Conservation (phyloP, 139 green algal genomes). For the Chlorella vulgaris region DNA sequence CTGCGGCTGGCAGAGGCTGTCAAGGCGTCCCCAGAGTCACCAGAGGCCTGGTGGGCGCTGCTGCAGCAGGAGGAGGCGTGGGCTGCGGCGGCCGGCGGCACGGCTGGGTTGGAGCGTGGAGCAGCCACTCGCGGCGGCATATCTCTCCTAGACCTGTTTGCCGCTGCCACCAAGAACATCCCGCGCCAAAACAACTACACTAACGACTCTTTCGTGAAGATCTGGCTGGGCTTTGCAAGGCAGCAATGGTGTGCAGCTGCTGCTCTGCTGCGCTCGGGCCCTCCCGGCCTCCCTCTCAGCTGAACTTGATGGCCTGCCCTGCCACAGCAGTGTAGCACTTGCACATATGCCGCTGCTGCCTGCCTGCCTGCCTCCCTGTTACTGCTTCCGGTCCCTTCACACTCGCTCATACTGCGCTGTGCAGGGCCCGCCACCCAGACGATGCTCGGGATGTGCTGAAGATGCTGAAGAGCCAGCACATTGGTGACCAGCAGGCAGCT, state of each 20-base stretch:
- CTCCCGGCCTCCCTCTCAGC: too few species aligned
- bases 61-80: constrained; percentile 57
- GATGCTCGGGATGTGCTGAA: constrained; percentile 90
- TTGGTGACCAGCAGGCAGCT: constrained; percentile 57
- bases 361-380: neutral
- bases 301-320: too few species aligned
- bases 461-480: constrained; percentile 77
- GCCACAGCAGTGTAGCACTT: too few species aligned
- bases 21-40: neutral
- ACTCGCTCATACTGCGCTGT: too few species aligned
- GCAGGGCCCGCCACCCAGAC: constrained; percentile 58
- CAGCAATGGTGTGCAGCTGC: constrained; percentile 72
- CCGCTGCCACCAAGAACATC: constrained; percentile 71
- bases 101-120: neutral
- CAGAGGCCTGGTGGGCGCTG: constrained; percentile 64
- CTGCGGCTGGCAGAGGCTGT: constrained; percentile 9
- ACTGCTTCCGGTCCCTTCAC: too few species aligned
- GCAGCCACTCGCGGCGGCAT: constrained; percentile 3
- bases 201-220: constrained; percentile 65
- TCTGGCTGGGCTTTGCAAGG: constrained; percentile 82
- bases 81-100: neutral
- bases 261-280: too few species aligned
- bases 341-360: neutral
- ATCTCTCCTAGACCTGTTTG: constrained; percentile 71
- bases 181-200: constrained; percentile 60